These are phyloP conservation scores for Amanita subjunquillea DNA, from an alignment of 768 basidiomycete genomes.

Conservation along the genomic window DNA sequence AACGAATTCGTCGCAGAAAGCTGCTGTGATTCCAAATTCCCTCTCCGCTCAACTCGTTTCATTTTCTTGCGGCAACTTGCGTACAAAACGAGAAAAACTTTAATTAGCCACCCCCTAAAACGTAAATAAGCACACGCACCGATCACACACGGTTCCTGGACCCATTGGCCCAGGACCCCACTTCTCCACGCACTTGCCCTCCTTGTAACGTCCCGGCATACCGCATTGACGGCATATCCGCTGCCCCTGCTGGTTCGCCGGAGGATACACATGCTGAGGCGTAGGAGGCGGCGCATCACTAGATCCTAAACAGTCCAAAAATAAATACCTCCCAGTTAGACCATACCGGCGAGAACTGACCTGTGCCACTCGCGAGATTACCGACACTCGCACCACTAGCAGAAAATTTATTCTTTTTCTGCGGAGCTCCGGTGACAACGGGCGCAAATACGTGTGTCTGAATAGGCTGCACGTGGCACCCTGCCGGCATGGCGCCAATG, in stretches of 20 bases:
- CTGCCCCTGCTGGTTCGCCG: constrained; percentile 54
- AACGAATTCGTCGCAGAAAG: constrained; percentile 7
- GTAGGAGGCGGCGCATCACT: constrained; percentile 13
- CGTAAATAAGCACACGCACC: constrained; percentile 26
- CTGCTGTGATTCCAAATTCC: constrained; percentile 43
- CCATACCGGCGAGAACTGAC: background rate
- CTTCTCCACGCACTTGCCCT: constrained; percentile 80
- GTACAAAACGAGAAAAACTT: background rate
- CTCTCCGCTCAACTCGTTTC: constrained; percentile 72
- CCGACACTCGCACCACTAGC: constrained; percentile 11
- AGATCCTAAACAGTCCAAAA: constrained; percentile 6
- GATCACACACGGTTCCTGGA: constrained; percentile 76
- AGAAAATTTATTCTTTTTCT: constrained; percentile 50
- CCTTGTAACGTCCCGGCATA: constrained; percentile 66
- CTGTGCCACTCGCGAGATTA: background rate
- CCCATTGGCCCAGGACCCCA: constrained; percentile 83
- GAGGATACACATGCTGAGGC: constrained; percentile 25
- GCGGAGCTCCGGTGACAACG: constrained; percentile 62
- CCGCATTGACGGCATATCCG: constrained; percentile 73
- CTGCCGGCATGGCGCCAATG: constrained; percentile 8
- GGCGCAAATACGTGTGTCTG: constrained; percentile 68
- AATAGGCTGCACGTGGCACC: constrained; percentile 26
- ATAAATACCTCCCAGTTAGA: background rate
- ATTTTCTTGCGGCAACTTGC: constrained; percentile 73
- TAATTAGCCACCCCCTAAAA: background rate